These are phyloP conservation scores for Neurospora cerealis DNA, from an alignment of 495 filamentous ascomycete genomes.

Conservation along the genomic window DNA sequence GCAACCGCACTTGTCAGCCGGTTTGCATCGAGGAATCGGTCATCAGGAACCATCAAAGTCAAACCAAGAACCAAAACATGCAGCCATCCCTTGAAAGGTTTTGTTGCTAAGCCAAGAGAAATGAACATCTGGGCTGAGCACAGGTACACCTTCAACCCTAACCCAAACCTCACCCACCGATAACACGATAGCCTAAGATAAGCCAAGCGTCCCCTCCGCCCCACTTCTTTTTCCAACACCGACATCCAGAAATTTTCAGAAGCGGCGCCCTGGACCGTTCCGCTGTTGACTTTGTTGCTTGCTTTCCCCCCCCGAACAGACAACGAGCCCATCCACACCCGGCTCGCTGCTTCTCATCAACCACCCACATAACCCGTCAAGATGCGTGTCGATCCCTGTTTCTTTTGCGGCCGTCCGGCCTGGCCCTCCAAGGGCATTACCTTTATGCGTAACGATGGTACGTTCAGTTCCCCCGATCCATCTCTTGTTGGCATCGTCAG, in stretches of 20 bases:
- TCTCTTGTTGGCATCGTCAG: background rate
- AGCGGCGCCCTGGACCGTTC: background rate
- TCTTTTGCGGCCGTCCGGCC: constrained; percentile 75
- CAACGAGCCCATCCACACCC: background rate
- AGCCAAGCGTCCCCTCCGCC: constrained; percentile 3
- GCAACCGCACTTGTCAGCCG: background rate
- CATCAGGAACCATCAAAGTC: background rate
- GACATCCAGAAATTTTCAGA: constrained; percentile 10
- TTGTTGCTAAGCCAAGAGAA: no score
- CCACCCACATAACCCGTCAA: constrained; percentile 11
- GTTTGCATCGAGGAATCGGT: background rate
- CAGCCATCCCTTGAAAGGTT: no score
- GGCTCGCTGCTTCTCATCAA: background rate
- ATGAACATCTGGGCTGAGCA: no score
- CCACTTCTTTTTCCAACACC: constrained; percentile 8
- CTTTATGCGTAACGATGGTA: constrained; percentile 58
- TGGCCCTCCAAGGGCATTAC: constrained; percentile 89
- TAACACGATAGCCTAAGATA: constrained; percentile 2
- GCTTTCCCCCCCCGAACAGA: background rate
- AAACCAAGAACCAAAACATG: no score
- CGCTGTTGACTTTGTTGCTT: background rate
- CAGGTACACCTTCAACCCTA: background rate
- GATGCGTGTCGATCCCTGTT: constrained; percentile 68
- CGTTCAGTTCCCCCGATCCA: constrained; percentile 13
- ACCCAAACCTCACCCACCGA: background rate